A percentile compares a stretch with the other conserved stretches of the same genome.
Conservation (phyloP, 768 basidiomycete genomes). For the Hirschioporus abietinus region DNA sequence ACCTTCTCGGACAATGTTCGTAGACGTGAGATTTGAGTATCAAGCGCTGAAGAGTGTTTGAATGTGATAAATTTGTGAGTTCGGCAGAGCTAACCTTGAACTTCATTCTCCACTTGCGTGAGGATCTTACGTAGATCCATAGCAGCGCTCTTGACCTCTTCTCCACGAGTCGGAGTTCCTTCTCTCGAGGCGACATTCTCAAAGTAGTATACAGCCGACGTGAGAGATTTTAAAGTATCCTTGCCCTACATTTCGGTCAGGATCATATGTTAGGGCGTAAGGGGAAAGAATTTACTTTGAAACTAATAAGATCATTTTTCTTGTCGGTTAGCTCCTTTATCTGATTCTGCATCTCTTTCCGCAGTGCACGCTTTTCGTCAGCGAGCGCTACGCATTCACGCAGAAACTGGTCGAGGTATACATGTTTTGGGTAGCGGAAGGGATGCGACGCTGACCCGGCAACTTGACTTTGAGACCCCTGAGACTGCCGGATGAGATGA, state of each 20-base stretch:
- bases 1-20: constrained; percentile 38
- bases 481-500: constrained; percentile 32
- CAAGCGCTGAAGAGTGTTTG: constrained; percentile 38
- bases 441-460: constrained; percentile 16
- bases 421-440: constrained; percentile 57
- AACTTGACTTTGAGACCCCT: constrained; percentile 17
- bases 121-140: constrained; percentile 50
- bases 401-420: constrained; percentile 73
- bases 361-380: constrained; percentile 27
- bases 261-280: neutral
- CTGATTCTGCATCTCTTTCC: constrained; percentile 39
- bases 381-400: constrained; percentile 46
- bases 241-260: constrained; percentile 36
- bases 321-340: constrained; percentile 40
- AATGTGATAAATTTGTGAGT: constrained; percentile 1
- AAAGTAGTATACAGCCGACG: constrained; percentile 62
- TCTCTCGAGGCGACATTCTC: constrained; percentile 54
- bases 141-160: constrained; percentile 36
- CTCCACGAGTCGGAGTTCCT: constrained; percentile 42
- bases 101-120: constrained; percentile 43
- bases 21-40: constrained; percentile 40
- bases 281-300: constrained; percentile 43
- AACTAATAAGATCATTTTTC: constrained; percentile 43
- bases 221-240: constrained; percentile 59
- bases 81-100: constrained; percentile 40